Base-by-base conservation (phyloP, 2,329 filamentous ascomycete genomes). In the Cordyceps fumosorosea region DNA sequence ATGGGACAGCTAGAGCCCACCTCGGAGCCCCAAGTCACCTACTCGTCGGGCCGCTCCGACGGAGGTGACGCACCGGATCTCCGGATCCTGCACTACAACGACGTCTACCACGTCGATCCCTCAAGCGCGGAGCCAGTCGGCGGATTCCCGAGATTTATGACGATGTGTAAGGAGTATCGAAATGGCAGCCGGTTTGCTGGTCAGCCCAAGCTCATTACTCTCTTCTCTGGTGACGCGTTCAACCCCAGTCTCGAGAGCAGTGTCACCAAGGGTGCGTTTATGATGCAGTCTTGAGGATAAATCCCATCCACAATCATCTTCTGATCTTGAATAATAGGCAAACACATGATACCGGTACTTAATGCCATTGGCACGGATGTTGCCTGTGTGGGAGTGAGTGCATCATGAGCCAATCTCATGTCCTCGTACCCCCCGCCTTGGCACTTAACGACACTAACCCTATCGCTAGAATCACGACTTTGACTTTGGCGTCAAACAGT, bases 181-280 rank as follows among this genome's bases (percentile, higher is more conserved):
- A 74, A 83, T 2, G 80, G 84, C 56, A 73, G 81, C 48, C 78
- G 78, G 56, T 95, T 84, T 71, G 72, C 79, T 55, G 84, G 77
- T 20, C 87, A 90, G 71, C 78, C 90, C 1, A 78, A 83, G 45
- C 76, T 91, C 4, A 71, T 96, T 56, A 93, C 90, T 1, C 82
- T 96, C 67, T 97, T 96, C 75, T 96, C 91, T 3, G 92, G 92
- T 44, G 93, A 96, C 80, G 91, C 89, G 11, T 97, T 95, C 76
- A 96, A 96, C 72, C 92, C 93, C 0, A 93, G 90, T 68, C 77
- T 96, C 63, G 92, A 96, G 75, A 93, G 89, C 69, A 90, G 89
- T 20, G 87, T 96, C 40, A 96, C 92, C 3, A 96, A 96, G 77
- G 92, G 90, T 80, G 72, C 26, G 57, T 40, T 5, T 1, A 32